Evolutionary conservation across 352 stramenopile species (phyloP).

Genomic region (Phytopythium boreale): DNA sequence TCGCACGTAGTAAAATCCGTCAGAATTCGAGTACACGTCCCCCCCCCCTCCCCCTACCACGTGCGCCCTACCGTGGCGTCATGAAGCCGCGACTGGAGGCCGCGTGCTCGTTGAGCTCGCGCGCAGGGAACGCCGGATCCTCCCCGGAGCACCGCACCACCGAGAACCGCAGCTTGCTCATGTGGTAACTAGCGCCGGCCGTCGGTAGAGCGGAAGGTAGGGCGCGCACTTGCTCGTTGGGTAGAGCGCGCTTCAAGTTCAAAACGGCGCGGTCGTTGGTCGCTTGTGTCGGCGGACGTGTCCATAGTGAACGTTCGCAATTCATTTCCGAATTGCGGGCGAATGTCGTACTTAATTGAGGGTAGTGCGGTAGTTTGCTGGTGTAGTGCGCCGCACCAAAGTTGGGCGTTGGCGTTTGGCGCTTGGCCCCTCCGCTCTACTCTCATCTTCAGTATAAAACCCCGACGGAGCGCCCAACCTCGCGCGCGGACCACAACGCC

Average conservation of each 20-base stretch:
- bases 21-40: neutral
- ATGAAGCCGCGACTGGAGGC: slow-evolving; percentile 61
- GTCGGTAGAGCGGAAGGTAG: neutral
- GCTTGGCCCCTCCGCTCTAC: too few species aligned
- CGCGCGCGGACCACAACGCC: too few species aligned
- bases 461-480: too few species aligned
- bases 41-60: neutral
- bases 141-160: slow-evolving; percentile 87
- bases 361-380: neutral
- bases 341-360: slow-evolving; percentile 1
- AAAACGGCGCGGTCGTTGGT: neutral
- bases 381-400: too few species aligned
- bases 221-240: too few species aligned
- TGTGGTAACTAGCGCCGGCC: slow-evolving; percentile 10
- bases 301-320: neutral
- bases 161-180: slow-evolving; percentile 84
- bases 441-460: too few species aligned
- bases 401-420: too few species aligned
- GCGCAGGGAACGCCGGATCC: slow-evolving; percentile 79
- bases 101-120: slow-evolving; percentile 82
- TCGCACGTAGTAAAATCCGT: neutral
- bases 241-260: neutral
- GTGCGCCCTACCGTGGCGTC: slow-evolving; percentile 63
- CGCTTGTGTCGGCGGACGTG: neutral
- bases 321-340: slow-evolving; percentile 14